Base-by-base conservation (phyloP, 495 filamentous ascomycete species). In the Aspergillus leporis region DNA sequence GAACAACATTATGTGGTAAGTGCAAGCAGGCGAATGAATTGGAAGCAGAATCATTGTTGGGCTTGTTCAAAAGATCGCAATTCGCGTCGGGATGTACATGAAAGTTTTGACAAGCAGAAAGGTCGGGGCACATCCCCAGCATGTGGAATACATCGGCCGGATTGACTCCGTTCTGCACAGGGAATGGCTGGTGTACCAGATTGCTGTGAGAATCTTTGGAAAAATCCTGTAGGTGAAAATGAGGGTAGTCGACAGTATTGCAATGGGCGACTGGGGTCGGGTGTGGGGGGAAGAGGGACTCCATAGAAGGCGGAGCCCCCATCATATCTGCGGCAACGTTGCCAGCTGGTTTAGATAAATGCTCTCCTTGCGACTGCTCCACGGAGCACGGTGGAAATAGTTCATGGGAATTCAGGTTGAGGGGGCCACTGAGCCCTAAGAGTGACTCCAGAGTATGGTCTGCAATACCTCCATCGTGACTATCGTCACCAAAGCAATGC, bases 111-210 rank as follows among this genome's bases (percentile, higher is more conserved):
- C 67, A 71, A 23, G 60, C 58, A 13, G 69, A 68, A 22, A 69
- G 68, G 56, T 76, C 73, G 14, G 74, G 63, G 40, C 75, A 76
- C 58, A 71, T 69, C 9, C 72, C 73, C 49, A 76, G 68, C 66
- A 78, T 73, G 51, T 78, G 75, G 54, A 76, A 78, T 40, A 75
- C 69, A 14, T 78, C 75, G 13, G 66, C 61, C 8, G 74, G 74
- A 54, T 75, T 75, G 30, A 77, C 71, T 13, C 70, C 64, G 8
- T 64, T 67, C 54, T 68, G 72, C 3, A 50, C 30, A 10, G 72
- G 71, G 47, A 62, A 61, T 7, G 69, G 63, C 31, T 65, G 64
- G 12, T 63, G 53, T 19, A 56, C 40, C 46, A 70, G 63, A 50
- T 70, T 62, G 8, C 56, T 66, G 16, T 70, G 63, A 38, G 66